A percentile compares a stretch with the other conserved stretches of the same genome.
Evolutionary conservation across 352 stramenopile genomes (phyloP).

Genomic region (Thraustotheca clavata): DNA sequence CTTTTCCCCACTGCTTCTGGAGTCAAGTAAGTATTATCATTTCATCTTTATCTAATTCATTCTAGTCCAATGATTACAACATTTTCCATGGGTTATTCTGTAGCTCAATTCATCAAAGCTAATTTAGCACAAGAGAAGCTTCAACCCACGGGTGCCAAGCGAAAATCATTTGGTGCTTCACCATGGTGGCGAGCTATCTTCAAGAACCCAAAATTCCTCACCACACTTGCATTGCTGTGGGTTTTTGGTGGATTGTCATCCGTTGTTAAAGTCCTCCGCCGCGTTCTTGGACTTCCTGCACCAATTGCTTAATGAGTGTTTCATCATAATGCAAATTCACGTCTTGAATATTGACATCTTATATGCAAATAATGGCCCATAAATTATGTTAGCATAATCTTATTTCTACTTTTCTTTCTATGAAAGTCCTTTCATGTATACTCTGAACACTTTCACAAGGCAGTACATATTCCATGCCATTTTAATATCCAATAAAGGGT

Average conservation of each 20-base stretch:
- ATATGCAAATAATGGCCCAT: too few species aligned
- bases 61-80: slow-evolving; percentile 20
- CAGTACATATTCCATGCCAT: too few species aligned
- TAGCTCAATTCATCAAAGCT: slow-evolving; percentile 17
- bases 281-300: too few species aligned
- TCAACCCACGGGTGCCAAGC: not conserved
- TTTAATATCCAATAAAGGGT: too few species aligned
- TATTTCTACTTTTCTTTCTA: too few species aligned
- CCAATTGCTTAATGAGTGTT: too few species aligned
- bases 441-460: too few species aligned
- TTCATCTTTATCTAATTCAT: not conserved
- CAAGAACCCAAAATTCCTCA: not conserved
- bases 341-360: too few species aligned
- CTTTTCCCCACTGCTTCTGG: slow-evolving; percentile 29
- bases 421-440: too few species aligned
- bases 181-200: not conserved
- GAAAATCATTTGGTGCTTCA: not conserved
- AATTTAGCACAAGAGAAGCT: not conserved
- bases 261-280: too few species aligned
- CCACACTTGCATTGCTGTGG: not conserved
- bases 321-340: too few species aligned
- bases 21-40: slow-evolving; percentile 18
- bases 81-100: slow-evolving; percentile 17
- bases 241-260: not conserved
- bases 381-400: too few species aligned